Evolutionary conservation across 1,284 basidiomycete species (phyloP).

Genomic region (Cutaneotrichosporon spelunceum): DNA sequence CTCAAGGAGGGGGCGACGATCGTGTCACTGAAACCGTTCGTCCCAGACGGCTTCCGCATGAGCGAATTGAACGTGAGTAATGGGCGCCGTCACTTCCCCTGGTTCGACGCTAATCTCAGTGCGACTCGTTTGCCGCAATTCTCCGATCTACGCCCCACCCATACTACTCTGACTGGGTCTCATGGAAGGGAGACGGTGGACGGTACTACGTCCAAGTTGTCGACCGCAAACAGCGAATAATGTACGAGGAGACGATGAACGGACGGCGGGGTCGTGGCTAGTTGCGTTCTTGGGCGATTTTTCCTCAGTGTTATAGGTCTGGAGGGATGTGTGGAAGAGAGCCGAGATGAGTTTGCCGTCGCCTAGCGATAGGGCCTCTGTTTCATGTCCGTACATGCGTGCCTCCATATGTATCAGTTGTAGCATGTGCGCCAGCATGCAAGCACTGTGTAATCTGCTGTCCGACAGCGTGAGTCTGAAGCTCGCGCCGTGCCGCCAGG

Average conservation of each 20-base stretch:
- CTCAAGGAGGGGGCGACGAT: conserved; percentile 56
- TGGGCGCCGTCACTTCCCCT: neutral
- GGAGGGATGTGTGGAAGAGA: neutral
- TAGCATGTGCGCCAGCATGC: neutral
- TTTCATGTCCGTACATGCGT: neutral
- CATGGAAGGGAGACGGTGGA: conserved; percentile 48
- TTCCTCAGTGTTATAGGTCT: too few relatives aligned
- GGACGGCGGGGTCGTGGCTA: conserved; percentile 24
- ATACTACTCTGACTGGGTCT: conserved; percentile 47
- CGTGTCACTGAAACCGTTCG: conserved; percentile 57
- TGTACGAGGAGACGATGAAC: conserved; percentile 41
- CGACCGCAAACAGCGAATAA: conserved; percentile 35
- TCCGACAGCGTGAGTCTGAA: neutral
- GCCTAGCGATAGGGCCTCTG: neutral
- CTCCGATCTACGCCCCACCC: conserved; percentile 35
- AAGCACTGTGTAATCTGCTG: neutral
- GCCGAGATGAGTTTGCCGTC: neutral
- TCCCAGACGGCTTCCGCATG: conserved; percentile 55
- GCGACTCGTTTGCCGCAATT: conserved; percentile 47
- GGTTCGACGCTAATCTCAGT: conserved; percentile 25
- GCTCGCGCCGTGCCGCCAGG: neutral
- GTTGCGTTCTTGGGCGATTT: too few relatives aligned
- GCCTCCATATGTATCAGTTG: neutral
- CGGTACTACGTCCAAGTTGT: conserved; percentile 44
- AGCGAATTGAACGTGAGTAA: conserved; percentile 52